A percentile compares a stretch with the other conserved stretches of the same genome.
Conservation (phyloP, 495 filamentous ascomycete species). For the Clohesyomyces aquaticus region DNA sequence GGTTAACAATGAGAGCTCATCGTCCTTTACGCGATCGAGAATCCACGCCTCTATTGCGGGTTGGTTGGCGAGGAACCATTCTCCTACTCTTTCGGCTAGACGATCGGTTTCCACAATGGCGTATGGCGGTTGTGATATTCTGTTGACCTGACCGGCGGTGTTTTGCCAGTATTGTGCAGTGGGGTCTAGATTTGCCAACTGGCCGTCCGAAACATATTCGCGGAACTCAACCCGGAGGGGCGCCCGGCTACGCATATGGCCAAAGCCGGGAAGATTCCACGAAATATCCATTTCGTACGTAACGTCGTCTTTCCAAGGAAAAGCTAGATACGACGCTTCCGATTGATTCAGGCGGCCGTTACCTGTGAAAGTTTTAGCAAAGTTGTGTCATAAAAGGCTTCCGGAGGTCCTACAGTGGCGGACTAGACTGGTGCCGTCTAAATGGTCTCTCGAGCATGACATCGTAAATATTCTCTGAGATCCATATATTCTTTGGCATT, state of each 20-base stretch:
- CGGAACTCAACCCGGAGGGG: conserved; percentile 11
- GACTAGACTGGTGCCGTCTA: conserved; percentile 26
- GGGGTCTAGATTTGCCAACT: conserved; percentile 6
- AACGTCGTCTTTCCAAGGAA: conserved; percentile 11
- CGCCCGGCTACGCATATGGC: conserved; percentile 14
- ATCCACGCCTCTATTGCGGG: conserved; percentile 28
- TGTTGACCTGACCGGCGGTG: conserved; percentile 11
- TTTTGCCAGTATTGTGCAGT: conserved; percentile 29
- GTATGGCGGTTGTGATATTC: conserved; percentile 29
- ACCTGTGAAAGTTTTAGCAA: conserved; percentile 16
- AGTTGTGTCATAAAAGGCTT: not conserved
- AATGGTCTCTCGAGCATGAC: conserved; percentile 28
- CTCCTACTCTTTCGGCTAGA: conserved; percentile 7
- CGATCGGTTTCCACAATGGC: conserved; percentile 31
- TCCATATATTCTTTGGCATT: conserved; percentile 13
- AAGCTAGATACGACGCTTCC: conserved; percentile 15
- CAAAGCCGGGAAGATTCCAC: conserved; percentile 34
- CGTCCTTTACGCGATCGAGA: conserved; percentile 7
- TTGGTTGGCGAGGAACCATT: conserved; percentile 14
- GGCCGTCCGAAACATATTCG: conserved; percentile 18
- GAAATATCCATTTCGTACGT: conserved; percentile 12
- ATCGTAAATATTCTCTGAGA: conserved; percentile 30
- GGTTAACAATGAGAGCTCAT: conserved; percentile 28
- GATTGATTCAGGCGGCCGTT: conserved; percentile 35
- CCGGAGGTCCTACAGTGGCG: conserved; percentile 31